phyloP scores from a whole-genome alignment of 768 basidiomycete genomes.

The Lentinus tigrinus region DNA sequence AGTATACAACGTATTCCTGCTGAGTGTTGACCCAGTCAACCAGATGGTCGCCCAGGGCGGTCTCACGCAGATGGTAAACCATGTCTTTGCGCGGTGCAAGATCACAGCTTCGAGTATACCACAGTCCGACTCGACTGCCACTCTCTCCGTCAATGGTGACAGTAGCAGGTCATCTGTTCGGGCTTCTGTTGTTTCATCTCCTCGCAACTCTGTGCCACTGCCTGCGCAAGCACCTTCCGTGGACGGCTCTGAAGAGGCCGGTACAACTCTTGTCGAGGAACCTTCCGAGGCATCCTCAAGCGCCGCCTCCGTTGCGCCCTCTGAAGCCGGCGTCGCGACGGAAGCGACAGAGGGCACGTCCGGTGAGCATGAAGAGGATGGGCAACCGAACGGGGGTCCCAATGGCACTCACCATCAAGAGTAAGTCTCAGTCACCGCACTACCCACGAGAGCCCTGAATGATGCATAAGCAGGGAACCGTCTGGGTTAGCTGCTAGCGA shows the following conservation, averaged over 20 bases:
- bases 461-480: not conserved
- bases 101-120: conserved; percentile 21
- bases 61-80: conserved; percentile 96
- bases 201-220: conserved; percentile 12
- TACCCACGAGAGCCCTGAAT: not conserved
- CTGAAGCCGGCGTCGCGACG: not conserved
- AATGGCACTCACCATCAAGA: conserved; percentile 7
- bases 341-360: conserved; percentile 1
- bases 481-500: conserved; percentile 24
- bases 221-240: conserved; percentile 14
- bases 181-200: conserved; percentile 16
- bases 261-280: conserved; percentile 11
- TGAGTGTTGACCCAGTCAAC: conserved; percentile 87
- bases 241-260: conserved; percentile 13
- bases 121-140: conserved; percentile 20
- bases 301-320: not conserved
- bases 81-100: conserved; percentile 85
- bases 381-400: not conserved
- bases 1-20: conserved; percentile 96
- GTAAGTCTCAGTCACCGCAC: conserved; percentile 5
- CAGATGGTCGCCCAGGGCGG: conserved; percentile 99
- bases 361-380: conserved; percentile 3
- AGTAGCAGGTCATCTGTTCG: conserved; percentile 9
- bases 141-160: conserved; percentile 15
- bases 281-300: not conserved